Evolutionary conservation across 768 basidiomycete genomes (phyloP).

Genomic region (Leccinum uliginosum): DNA sequence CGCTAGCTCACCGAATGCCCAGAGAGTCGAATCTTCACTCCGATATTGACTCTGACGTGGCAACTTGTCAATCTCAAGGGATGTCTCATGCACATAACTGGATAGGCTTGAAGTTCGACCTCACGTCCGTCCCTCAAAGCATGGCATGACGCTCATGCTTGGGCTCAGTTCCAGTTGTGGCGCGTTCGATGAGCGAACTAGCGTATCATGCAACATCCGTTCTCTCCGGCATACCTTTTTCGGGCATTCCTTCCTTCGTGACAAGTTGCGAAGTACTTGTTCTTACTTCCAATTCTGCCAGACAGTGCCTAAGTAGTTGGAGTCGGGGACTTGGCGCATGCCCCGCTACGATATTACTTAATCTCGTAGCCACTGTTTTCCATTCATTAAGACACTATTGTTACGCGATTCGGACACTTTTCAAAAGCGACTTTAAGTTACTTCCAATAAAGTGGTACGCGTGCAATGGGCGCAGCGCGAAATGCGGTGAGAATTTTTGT

Average conservation of each 20-base stretch:
- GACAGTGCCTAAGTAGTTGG: too few relatives aligned
- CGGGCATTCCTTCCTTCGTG: background rate
- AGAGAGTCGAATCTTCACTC: background rate
- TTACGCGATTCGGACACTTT: too few relatives aligned
- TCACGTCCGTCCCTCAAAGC: too few relatives aligned
- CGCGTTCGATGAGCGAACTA: background rate
- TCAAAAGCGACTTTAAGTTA: too few relatives aligned
- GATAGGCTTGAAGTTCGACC: background rate
- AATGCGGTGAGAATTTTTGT: too few relatives aligned
- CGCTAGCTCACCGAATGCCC: background rate
- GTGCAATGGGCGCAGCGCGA: too few relatives aligned
- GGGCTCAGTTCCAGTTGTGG: background rate
- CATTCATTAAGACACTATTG: too few relatives aligned
- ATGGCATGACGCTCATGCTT: background rate
- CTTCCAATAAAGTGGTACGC: too few relatives aligned
- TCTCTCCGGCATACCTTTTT: conserved; percentile 1
- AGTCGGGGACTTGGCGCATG: too few relatives aligned
- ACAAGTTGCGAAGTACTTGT: background rate
- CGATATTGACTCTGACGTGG: conserved; percentile 3
- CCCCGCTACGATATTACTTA: too few relatives aligned
- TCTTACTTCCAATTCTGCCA: background rate
- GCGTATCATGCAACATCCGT: too few relatives aligned
- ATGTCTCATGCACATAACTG: background rate
- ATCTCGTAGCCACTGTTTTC: too few relatives aligned
- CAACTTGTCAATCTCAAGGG: background rate